phyloP scores from a whole-genome alignment of 192 early-diverging fungal genomes.

The Gigaspora rosea region DNA sequence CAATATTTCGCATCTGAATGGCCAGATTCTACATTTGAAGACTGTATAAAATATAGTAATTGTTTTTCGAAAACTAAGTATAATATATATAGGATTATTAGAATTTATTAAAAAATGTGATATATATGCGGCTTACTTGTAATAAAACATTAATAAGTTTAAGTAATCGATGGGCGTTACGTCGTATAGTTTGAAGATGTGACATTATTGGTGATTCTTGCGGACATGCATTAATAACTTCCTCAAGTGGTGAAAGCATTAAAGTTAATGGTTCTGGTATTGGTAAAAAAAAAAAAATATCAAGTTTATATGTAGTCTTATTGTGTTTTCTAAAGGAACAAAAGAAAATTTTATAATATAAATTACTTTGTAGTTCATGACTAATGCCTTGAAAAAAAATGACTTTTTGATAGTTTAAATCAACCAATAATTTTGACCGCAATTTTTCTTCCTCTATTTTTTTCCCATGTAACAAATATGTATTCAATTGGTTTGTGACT shows the following conservation, averaged over 20 bases:
- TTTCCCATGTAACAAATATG: constrained; percentile 35
- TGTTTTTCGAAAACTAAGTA: background rate
- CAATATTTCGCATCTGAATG: constrained; percentile 51
- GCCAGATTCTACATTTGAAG: constrained; percentile 57
- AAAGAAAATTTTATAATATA: background rate
- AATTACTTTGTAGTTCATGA: constrained; percentile 50
- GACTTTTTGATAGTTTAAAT: constrained; percentile 45
- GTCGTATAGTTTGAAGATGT: constrained; percentile 45
- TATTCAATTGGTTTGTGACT: constrained; percentile 36
- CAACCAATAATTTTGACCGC: constrained; percentile 36
- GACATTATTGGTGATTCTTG: constrained; percentile 28
- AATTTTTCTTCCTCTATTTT: constrained; percentile 43
- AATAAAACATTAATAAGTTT: constrained; percentile 59
- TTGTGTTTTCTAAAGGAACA: background rate
- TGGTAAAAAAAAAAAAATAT: background rate
- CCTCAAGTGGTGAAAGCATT: constrained; percentile 56
- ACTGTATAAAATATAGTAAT: constrained; percentile 34
- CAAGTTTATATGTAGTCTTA: background rate
- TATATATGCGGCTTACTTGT: background rate
- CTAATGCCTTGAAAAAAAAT: constrained; percentile 47
- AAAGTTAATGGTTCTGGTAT: constrained; percentile 51
- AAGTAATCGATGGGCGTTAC: constrained; percentile 54
- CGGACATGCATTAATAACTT: constrained; percentile 40
- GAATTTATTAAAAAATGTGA: background rate
- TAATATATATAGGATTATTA: background rate